Evolutionary conservation across 768 basidiomycete genomes (phyloP).

Genomic region (Rhodosporidiobolus sp.): DNA sequence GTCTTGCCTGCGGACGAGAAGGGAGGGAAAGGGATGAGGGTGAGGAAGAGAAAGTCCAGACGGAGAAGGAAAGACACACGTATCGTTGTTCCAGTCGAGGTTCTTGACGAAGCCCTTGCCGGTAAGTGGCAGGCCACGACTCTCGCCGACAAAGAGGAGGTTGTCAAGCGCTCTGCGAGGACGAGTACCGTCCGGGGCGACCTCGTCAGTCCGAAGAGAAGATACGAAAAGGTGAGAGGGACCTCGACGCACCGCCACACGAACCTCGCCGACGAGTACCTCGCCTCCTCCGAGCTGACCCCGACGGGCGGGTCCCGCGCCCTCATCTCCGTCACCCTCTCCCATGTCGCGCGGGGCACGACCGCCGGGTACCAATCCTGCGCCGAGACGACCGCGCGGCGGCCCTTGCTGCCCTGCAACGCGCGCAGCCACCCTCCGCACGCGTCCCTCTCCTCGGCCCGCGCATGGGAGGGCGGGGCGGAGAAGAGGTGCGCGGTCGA

Average conservation of each 20-base stretch:
- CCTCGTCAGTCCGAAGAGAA: not conserved
- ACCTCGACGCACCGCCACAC: constrained; percentile 17
- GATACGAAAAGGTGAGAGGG: not conserved
- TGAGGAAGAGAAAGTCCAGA: not conserved
- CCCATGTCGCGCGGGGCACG: constrained; percentile 1
- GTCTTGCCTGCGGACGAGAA: constrained; percentile 17
- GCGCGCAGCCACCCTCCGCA: not conserved
- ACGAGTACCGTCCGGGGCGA: accelerated
- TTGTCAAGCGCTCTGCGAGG: constrained; percentile 25
- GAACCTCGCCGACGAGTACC: not conserved
- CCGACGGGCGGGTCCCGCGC: constrained; percentile 2
- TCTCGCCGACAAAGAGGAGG: constrained; percentile 28
- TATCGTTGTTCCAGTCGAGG: constrained; percentile 11
- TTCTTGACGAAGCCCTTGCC: constrained; percentile 13
- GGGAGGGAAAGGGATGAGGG: not conserved
- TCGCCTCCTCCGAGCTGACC: not conserved
- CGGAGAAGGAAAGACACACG: not conserved
- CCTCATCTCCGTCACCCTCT: not conserved
- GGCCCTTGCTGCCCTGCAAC: not conserved
- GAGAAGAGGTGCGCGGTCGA: no score
- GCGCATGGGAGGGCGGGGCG: not conserved
- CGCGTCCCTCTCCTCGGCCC: not conserved
- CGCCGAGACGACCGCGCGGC: constrained; percentile 3
- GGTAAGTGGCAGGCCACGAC: not conserved
- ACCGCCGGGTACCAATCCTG: constrained; percentile 15